Conservation (phyloP, 2,329 filamentous ascomycete genomes). For the Hypoxylon sp. region DNA sequence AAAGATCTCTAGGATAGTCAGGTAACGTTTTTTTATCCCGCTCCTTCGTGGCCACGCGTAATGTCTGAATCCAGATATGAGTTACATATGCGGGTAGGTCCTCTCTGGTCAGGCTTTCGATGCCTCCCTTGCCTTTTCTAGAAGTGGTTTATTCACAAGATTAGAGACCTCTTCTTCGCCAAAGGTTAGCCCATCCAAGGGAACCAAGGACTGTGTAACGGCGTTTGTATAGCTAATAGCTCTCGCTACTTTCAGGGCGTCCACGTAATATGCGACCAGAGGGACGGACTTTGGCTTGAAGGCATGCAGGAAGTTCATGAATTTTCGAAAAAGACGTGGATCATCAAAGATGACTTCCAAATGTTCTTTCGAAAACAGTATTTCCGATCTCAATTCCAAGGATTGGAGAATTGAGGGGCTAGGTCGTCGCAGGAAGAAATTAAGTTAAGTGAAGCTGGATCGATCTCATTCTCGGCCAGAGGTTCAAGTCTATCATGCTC, state of each 20-base stretch:
- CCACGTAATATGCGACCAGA: slow-evolving; percentile 79
- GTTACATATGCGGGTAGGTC: slow-evolving; percentile 82
- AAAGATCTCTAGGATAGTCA: slow-evolving; percentile 75
- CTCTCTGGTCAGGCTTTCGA: slow-evolving; percentile 74
- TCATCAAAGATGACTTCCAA: slow-evolving; percentile 76
- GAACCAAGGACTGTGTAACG: slow-evolving; percentile 72
- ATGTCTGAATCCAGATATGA: slow-evolving; percentile 76
- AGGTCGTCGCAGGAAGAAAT: slow-evolving; percentile 59
- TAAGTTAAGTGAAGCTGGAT: slow-evolving; percentile 60
- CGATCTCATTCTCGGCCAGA: slow-evolving; percentile 56
- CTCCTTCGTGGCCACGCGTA: slow-evolving; percentile 77
- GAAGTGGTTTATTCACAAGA: slow-evolving; percentile 71
- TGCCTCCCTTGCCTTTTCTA: slow-evolving; percentile 74
- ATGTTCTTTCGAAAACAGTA: slow-evolving; percentile 77
- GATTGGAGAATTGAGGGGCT: slow-evolving; percentile 63
- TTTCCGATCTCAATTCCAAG: slow-evolving; percentile 75
- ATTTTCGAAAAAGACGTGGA: slow-evolving; percentile 73
- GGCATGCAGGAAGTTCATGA: slow-evolving; percentile 75
- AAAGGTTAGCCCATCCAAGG: slow-evolving; percentile 70
- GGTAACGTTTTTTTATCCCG: slow-evolving; percentile 78
- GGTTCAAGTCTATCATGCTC: slow-evolving; percentile 56
- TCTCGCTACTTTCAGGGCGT: slow-evolving; percentile 78
- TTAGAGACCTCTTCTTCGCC: slow-evolving; percentile 64
- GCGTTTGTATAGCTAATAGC: slow-evolving; percentile 81
- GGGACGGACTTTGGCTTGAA: slow-evolving; percentile 74